Conservation (phyloP, 148 eudicot genomes). For the Amaranthus palmeri region DNA sequence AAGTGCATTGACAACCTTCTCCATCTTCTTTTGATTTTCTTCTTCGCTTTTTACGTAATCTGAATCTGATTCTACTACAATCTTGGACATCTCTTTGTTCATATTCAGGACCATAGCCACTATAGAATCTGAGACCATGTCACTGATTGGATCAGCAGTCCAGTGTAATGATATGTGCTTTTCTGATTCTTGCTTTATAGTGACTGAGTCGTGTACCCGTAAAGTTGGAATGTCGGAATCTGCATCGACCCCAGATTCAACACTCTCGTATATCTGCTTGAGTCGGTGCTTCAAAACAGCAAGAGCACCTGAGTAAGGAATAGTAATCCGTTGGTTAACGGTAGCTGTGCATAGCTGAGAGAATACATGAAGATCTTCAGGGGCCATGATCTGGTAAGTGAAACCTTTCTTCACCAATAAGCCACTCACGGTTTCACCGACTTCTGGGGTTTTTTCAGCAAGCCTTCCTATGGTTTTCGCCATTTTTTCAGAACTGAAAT, state of each 20-base stretch:
- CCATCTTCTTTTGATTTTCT: conserved; percentile 62
- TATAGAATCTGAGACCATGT: conserved; percentile 90
- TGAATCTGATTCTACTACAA: conserved; percentile 62
- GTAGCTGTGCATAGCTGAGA: conserved; percentile 83
- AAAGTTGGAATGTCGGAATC: conserved; percentile 54
- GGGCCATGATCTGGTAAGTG: conserved; percentile 90
- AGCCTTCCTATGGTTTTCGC: conserved; percentile 80
- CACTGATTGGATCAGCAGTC: conserved; percentile 82
- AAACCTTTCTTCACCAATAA: conserved; percentile 88
- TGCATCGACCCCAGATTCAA: conserved; percentile 57
- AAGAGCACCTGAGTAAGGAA: conserved; percentile 87
- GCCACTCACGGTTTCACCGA: conserved; percentile 67
- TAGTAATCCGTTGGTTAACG: conserved; percentile 73
- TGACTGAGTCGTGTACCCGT: conserved; percentile 66
- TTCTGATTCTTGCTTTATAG: conserved; percentile 71
- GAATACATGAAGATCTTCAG: conserved; percentile 84
- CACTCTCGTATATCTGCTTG: conserved; percentile 81
- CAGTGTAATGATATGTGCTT: conserved; percentile 81
- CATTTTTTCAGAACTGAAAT: conserved; percentile 81
- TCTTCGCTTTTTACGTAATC: conserved; percentile 33
- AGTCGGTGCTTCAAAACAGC: conserved; percentile 71
- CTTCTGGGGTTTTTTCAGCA: conserved; percentile 75
- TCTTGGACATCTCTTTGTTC: conserved; percentile 79
- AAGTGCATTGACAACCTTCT: conserved; percentile 61
- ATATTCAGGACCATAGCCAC: conserved; percentile 80